Evolutionary conservation across 257 asterid genomes (phyloP), one percentile per base, ranked within the genome.

Genomic region (Ehretia macrophylla): DNA sequence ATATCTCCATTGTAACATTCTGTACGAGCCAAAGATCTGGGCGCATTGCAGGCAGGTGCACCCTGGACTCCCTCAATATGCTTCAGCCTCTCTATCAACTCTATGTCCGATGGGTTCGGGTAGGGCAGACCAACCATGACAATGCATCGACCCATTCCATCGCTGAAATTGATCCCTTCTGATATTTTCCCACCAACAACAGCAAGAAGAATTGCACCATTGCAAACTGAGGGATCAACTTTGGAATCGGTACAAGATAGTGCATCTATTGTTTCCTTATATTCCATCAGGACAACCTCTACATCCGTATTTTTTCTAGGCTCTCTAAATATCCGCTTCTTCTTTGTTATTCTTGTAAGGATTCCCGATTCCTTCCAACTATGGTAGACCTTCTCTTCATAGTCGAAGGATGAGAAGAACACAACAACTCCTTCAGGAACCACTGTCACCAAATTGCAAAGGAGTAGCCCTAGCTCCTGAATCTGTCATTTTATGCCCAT

Each of bases 111-210:
- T 38, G 97, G 99, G 75, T 85, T 86, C 10, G 97, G 94, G 73
- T 88, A 92, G 44, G 99, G 99, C 73, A 92, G 69, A 60, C 99
- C 99, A 58, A 86, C 97, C 99, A 92, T 92, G 63, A 92, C 84
- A 69, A 92, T 80, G 78, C 99, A 92, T 62, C 97, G 79, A 22
- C 99, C 97, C 58, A 88, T 84, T 20, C 97, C 97, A 54, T 92
- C 92, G 23, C 96, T 86, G 23, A 92, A 84, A 78, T 92, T 92
- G 70, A 92, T 92, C 53, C 99, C 99, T 79, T 92, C 99, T 6
- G 99, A 92, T 75, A 92, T 76, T 80, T 92, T 92, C 27, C 99
- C 99, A 50, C 99, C 99, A n/a, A 92, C 99, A 62, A 92, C 83
- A 19, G 99, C 97, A 51, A 86, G 70, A 63, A 92, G 88, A 69